These are phyloP conservation scores for Salix brachista DNA, from an alignment of 345 rosid species.

Conservation along the genomic window DNA sequence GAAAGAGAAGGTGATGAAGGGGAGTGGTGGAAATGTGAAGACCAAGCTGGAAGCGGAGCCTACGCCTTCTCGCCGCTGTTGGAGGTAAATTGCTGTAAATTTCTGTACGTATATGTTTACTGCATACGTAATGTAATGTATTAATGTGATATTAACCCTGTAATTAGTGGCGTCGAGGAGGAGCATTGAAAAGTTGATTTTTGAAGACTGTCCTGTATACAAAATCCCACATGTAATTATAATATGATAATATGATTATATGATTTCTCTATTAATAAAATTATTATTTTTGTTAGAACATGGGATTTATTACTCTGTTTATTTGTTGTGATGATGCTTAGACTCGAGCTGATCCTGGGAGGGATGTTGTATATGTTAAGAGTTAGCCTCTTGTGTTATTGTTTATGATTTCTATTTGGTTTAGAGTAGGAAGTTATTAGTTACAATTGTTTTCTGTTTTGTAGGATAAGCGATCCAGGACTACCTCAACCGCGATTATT, in stretches of 20 bases:
- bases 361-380: constrained; percentile 72
- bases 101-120: background rate
- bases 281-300: background rate
- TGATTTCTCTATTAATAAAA: background rate
- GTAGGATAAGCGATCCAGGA: constrained; percentile 66
- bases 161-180: constrained; percentile 82
- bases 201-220: constrained; percentile 77
- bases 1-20: constrained; percentile 30
- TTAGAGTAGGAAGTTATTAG: background rate
- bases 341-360: constrained; percentile 87
- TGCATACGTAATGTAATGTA: background rate
- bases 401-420: background rate
- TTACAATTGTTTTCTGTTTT: constrained; percentile 10
- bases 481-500: constrained; percentile 78
- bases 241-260: background rate
- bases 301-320: background rate
- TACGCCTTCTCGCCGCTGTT: constrained; percentile 68
- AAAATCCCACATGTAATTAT: constrained; percentile 65
- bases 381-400: constrained; percentile 47
- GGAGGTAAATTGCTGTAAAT: constrained; percentile 53
- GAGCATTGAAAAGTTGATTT: constrained; percentile 77
- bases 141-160: background rate
- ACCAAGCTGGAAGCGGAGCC: constrained; percentile 20
- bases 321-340: constrained; percentile 23
- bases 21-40: constrained; percentile 7